Conservation (phyloP, 169 alveolate species). For the Besnoitia besnoiti region DNA sequence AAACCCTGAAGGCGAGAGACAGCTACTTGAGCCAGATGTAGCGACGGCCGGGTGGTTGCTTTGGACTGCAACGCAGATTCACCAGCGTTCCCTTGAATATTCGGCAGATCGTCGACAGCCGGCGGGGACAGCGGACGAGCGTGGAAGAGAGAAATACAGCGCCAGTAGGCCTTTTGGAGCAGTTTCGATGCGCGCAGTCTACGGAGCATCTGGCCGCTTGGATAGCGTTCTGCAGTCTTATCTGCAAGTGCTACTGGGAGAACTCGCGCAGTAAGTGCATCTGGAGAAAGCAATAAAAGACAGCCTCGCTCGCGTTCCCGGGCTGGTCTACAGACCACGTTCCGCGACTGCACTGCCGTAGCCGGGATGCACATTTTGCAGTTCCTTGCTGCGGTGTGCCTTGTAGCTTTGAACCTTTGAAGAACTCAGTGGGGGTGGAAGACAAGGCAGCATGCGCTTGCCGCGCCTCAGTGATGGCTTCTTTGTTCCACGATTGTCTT, state of each 20-base stretch:
- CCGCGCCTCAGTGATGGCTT: not conserved
- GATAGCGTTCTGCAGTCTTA: not conserved
- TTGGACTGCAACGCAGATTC: not conserved
- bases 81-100: not conserved
- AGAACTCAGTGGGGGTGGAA: too few relatives aligned
- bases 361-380: too few relatives aligned
- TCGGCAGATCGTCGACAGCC: too few relatives aligned
- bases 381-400: too few relatives aligned
- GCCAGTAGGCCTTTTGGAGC: not conserved
- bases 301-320: too few relatives aligned
- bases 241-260: not conserved
- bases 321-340: too few relatives aligned
- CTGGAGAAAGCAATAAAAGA: too few relatives aligned
- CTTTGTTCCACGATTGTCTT: not conserved
- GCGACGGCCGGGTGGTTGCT: not conserved
- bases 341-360: too few relatives aligned
- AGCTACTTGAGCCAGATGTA: too few relatives aligned
- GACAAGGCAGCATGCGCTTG: too few relatives aligned
- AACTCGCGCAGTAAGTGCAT: not conserved
- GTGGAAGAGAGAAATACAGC: not conserved
- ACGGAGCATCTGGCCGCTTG: not conserved
- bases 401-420: too few relatives aligned
- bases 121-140: too few relatives aligned
- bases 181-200: not conserved
- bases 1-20: not conserved